These are phyloP conservation scores for Centella asiatica DNA, from an alignment of 129 eudicot species.

Conservation along the genomic window DNA sequence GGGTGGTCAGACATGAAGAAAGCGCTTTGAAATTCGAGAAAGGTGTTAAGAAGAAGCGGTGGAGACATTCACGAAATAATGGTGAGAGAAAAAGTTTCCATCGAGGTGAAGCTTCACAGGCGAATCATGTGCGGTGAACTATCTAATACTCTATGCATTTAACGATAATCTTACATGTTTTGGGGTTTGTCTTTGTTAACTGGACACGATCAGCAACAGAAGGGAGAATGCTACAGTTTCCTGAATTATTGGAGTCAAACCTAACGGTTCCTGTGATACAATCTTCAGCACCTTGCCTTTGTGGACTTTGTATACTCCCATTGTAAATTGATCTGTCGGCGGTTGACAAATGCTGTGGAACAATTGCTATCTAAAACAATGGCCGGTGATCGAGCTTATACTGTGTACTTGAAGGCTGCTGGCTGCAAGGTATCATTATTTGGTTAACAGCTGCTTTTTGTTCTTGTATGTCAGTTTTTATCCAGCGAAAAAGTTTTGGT, in stretches of 20 bases:
- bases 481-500: no score
- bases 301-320: background rate
- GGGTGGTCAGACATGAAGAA: conserved; percentile 14
- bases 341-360: background rate
- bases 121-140: no score
- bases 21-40: conserved; percentile 33
- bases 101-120: conserved; percentile 1
- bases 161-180: background rate
- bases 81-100: conserved; percentile 5
- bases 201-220: background rate
- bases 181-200: background rate
- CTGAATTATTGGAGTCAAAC: background rate
- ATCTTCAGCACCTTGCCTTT: background rate
- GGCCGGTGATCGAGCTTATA: no score
- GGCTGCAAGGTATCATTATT: no score
- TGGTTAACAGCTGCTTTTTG: no score
- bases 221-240: background rate
- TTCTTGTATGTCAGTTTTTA: no score
- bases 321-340: no score
- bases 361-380: no score
- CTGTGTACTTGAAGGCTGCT: no score
- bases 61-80: conserved; percentile 12
- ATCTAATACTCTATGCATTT: background rate
- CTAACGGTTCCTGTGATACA: background rate
- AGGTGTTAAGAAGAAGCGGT: conserved; percentile 21